Evolutionary conservation across 495 filamentous ascomycete genomes (phyloP), one percentile per base, ranked within the genome.

Genomic region (Mycothermus thermophilus): DNA sequence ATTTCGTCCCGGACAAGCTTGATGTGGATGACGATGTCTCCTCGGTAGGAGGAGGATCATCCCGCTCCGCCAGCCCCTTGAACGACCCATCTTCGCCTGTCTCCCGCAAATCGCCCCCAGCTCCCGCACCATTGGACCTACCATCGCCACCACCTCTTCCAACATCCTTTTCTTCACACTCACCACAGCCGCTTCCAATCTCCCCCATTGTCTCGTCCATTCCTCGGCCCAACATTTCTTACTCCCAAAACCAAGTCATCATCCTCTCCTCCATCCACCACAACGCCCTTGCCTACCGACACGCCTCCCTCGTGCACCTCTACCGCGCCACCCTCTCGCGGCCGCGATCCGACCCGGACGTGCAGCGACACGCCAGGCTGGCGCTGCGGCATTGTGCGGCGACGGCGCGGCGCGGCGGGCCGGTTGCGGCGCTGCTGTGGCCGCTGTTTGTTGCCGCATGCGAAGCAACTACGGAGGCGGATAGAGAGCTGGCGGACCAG

Each of bases 251-350:
- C n/a, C n/a, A n/a, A n/a, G n/a, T n/a, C n/a, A n/a, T n/a, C n/a
- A n/a, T n/a, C n/a, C 48, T 67, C 9, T 60, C 62, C 37, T 60
- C 53, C n/a, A 71, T 74, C 34, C 42, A 72, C 7, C 66, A 74
- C 50, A 77, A 75, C 41, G 69, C 74, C 9, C 59, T 75, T 32
- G 72, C 74, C 6, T 75, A 77, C 43, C 69, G 71, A 9, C 71
- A 77, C 39, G 69, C 68, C 11, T 67, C 69, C 5, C 67, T 73
- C 35, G 69, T 77, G 3, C 75, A 74, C 41, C 62, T 78, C 16
- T 72, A 75, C 44, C 67, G 73, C 31, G 67, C 62, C 14, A 62
- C 75, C 16, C 60, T 66, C 37, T 47, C 48, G 8, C 57, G 55
- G 27, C 44, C 63, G 12, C 58, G 69, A 22, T 46, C 44, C 3